Evolutionary conservation across 2,329 filamentous ascomycete genomes (phyloP), one percentile per base, ranked within the genome.

Genomic region (Fusarium lateritium): DNA sequence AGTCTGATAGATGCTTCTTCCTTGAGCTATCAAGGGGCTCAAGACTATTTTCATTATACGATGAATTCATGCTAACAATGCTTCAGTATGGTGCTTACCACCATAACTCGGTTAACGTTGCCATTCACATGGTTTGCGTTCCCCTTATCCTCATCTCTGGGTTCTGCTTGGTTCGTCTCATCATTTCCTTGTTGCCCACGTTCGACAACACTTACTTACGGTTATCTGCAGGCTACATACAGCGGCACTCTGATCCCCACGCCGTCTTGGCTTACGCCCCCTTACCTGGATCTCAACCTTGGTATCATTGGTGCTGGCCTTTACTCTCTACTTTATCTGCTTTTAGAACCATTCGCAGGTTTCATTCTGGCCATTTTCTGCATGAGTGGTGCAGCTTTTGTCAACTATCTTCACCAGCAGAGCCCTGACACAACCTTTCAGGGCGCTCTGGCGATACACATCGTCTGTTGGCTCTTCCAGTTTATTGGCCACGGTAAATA

Each of bases 341-440:
- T 99, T 22, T 91, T 99, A 76, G 96, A 99, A 77, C 96, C 96
- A 2, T 94, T 98, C 1, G 96, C 96, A 13, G 96, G 96, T 51
- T 90, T 89, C 13, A 82, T 92, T 28, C 83, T 97, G 42, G 90
- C 92, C 7, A 87, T 92, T 5, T 84, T 98, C 33, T 89, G 97
- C 63, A 82, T 98, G 43, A 91, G 83, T 21, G 89, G 88, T 56
- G 91, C 94, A 11, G 94, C 93, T 6, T 89, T 87, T 59, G 88
- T 88, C 61, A 97, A 97, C 79, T 88, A 94, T 73, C 83, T 96
- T 50, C 88, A 92, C 19, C 83, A 86, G 22, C 86, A 88, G 28
- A 78, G 85, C 67, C 78, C 85, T 7, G 80, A 81, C 31, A 73
- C 78, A 17, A 85, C 84, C 47, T 88, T 87, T 63, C 79, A 86